Evolutionary conservation across 148 eudicot genomes (phyloP).

Genomic region (Vaccinium darrowii): DNA sequence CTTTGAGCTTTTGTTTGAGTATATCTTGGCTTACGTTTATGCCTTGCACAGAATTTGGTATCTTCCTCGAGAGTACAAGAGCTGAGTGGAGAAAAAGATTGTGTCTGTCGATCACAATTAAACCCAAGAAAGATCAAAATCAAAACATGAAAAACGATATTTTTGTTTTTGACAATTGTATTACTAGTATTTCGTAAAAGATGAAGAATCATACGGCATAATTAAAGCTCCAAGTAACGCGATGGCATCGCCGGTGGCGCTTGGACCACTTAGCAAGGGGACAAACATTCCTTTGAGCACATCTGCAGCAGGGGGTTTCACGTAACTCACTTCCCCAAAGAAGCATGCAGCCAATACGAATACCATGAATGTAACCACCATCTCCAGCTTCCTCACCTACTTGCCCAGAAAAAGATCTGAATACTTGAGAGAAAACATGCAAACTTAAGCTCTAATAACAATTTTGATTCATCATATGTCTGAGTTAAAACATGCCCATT

Average conservation of each 20-base stretch:
- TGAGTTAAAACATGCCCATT: neutral
- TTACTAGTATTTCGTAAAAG: neutral
- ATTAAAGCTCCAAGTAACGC: conserved; percentile 70
- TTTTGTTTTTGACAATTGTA: neutral
- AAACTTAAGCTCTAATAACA: neutral
- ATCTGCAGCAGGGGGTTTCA: conserved; percentile 54
- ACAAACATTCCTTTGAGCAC: conserved; percentile 61
- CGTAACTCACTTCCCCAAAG: conserved; percentile 62
- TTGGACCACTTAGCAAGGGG: conserved; percentile 55
- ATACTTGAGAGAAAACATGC: neutral
- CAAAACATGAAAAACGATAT: neutral
- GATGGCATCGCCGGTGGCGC: conserved; percentile 66
- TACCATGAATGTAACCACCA: conserved; percentile 53
- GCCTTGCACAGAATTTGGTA: conserved; percentile 53
- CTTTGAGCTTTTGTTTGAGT: neutral
- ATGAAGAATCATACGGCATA: conserved; percentile 56
- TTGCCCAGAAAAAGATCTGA: neutral
- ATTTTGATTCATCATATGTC: neutral
- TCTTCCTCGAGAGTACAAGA: conserved; percentile 63
- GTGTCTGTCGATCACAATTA: conserved; percentile 40
- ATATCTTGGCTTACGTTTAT: conserved; percentile 17
- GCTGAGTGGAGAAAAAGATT: conserved; percentile 86
- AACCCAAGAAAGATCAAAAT: neutral
- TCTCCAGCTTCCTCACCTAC: conserved; percentile 70
- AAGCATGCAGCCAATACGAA: conserved; percentile 76